A percentile compares a stretch with the other conserved stretches of the same genome.
phyloP scores from a whole-genome alignment of 2,329 filamentous ascomycete species.

The Elsinoe fawcettii region DNA sequence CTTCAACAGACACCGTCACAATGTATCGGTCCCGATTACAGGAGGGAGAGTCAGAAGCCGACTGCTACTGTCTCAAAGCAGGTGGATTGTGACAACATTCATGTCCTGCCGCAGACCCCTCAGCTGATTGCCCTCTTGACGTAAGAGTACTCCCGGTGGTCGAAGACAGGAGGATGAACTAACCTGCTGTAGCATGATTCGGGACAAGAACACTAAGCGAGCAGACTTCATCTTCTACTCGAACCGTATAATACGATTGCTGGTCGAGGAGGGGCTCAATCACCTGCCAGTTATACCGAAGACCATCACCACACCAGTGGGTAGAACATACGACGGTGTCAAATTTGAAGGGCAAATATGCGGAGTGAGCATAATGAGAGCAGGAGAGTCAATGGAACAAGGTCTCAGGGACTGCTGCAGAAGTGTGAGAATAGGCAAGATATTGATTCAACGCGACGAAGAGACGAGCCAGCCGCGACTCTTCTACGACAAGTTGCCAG shows the following conservation, averaged over 20 bases:
- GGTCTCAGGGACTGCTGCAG: conserved; percentile 92
- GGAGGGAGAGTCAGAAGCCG: conserved; percentile 64
- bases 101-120: conserved; percentile 83
- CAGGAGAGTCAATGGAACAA: conserved; percentile 97
- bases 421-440: conserved; percentile 97
- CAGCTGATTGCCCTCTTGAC: conserved; percentile 96
- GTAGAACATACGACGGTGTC: conserved; percentile 78
- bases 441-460: conserved; percentile 93
- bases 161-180: not conserved
- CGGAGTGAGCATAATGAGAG: conserved; percentile 96
- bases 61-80: conserved; percentile 80
- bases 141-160: conserved; percentile 50
- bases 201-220: conserved; percentile 78
- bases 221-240: conserved; percentile 99
- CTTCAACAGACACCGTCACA: conserved; percentile 36
- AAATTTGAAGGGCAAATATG: conserved; percentile 98
- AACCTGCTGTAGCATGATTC: conserved; percentile 66
- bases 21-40: conserved; percentile 73
- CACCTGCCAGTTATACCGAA: conserved; percentile 88
- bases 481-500: conserved; percentile 95
- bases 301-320: conserved; percentile 83
- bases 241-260: conserved; percentile 90
- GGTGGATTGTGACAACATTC: conserved; percentile 77
- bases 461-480: conserved; percentile 86
- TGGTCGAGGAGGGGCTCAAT: conserved; percentile 95